Base-by-base conservation (phyloP, 768 basidiomycete species). In the Termitomyces sp. region DNA sequence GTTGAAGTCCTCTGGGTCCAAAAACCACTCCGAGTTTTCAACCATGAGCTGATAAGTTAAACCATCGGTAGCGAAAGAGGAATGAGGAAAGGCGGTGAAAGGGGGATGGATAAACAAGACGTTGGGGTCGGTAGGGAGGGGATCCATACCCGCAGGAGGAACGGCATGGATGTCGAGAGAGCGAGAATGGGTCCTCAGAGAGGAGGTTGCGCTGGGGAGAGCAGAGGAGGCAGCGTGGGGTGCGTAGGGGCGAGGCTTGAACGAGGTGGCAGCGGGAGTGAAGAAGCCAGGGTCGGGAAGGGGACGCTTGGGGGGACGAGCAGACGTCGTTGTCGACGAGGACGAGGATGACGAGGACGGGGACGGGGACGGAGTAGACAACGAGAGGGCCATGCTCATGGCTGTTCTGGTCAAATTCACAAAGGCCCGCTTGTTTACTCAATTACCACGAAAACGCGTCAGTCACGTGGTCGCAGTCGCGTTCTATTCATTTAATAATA, bases 1-100 rank as follows among this genome's bases (percentile, higher is more conserved):
- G 73, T 79, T 72, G 61, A 88, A 91, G 68, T 91, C 89, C 51
- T 72, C 67, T 17, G 86, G 66, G 63, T 85, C 83, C 58, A 92
- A 76, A 65, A 91, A 92, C 90, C 90, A 92, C 54, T 91, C 83
- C 8, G 81, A 79, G 64, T 91, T 87, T 39, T 81, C 78, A n/a
- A 88, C 84, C 76, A 92, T 79, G 42, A 86, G 65, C 56, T 79
- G 76, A 67, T 88, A 92, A 4, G 82, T 81, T 49, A 91, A 77
- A 27, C 88, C 88, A 57, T 88, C 86, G 1, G 81, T 77, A 71
- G 82, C 76, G 16, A 72, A 65, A 57, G 84, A 73, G 19, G 85
- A 78, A 51, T 81, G 73, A 1, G 89, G 89, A 65, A 90, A 90
- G 32, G 73, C 66, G 46, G 72, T 74, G 69, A 90, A 91, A 9